A percentile compares a stretch with the other conserved stretches of the same genome.
These are phyloP conservation scores for Fusarium dlaminii DNA, from an alignment of 2,329 filamentous ascomycete species.

Conservation along the genomic window DNA sequence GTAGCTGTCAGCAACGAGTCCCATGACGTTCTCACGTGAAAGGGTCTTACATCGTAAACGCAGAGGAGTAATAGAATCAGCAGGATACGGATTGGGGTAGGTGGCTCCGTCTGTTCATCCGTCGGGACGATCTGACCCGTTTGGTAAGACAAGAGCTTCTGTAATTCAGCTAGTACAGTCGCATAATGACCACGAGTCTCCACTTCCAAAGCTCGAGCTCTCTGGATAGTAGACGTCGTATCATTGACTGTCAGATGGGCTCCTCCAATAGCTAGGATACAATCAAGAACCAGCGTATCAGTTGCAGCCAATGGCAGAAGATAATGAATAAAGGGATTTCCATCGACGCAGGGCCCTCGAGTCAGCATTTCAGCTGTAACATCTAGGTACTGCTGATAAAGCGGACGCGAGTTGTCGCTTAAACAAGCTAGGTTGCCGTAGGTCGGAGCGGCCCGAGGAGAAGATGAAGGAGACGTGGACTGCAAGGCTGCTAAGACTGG, in stretches of 20 bases:
- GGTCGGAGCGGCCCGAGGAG: background rate
- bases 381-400: slow-evolving; percentile 11
- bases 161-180: background rate
- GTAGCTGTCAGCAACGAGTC: background rate
- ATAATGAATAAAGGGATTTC: slow-evolving; percentile 11
- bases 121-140: background rate
- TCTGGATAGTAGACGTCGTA: background rate
- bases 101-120: background rate
- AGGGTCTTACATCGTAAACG: background rate
- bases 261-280: slow-evolving; percentile 9
- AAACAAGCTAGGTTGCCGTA: slow-evolving; percentile 10
- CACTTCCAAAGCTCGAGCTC: background rate
- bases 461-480: background rate
- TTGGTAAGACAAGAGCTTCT: background rate
- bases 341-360: background rate
- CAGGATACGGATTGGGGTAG: background rate
- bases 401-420: background rate
- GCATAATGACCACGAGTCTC: slow-evolving; percentile 4
- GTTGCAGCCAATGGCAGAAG: slow-evolving; percentile 1
- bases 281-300: background rate
- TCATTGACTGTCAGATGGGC: background rate
- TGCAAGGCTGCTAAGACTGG: background rate
- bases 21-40: fast-evolving
- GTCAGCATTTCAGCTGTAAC: slow-evolving; percentile 2
- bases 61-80: background rate